Conservation (phyloP, 306 rosid species). For the Hylodesmum podocarpum region DNA sequence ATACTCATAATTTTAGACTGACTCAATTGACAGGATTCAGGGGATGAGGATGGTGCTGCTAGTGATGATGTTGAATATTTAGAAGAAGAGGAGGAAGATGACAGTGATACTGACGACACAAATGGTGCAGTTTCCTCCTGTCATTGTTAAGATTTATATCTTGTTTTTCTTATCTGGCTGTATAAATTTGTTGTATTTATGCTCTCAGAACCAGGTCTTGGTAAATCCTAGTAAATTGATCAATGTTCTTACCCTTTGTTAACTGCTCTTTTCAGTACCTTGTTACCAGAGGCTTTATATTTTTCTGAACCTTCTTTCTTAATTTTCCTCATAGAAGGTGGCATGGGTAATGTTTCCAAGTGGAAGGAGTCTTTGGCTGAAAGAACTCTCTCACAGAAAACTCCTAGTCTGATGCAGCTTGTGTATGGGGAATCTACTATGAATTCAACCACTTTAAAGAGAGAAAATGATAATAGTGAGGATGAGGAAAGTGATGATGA, state of each 20-base stretch:
- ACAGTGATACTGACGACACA: conserved; percentile 35
- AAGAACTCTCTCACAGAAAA: conserved; percentile 54
- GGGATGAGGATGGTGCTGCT: conserved; percentile 42
- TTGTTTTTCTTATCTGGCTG: conserved; percentile 20
- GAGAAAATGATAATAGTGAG: conserved; percentile 51
- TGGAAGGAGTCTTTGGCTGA: conserved; percentile 80
- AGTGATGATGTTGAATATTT: conserved; percentile 38
- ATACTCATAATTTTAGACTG: conserved; percentile 20
- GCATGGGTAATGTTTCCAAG: conserved; percentile 71
- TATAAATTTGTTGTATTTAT: background rate
- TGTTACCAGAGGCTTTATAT: background rate
- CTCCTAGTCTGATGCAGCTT: conserved; percentile 75
- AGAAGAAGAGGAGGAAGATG: conserved; percentile 42
- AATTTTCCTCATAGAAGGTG: conserved; percentile 37
- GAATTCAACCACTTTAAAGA: conserved; percentile 27
- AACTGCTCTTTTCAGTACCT: background rate
- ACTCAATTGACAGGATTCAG: conserved; percentile 57
- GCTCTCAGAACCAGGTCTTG: conserved; percentile 6
- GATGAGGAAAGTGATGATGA: conserved; percentile 72
- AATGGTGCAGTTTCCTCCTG: conserved; percentile 45
- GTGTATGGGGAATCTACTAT: conserved; percentile 73
- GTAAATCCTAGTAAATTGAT: background rate
- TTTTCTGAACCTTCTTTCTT: conserved; percentile 21
- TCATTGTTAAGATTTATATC: conserved; percentile 11
- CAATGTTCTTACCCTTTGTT: conserved; percentile 2